Base-by-base conservation (phyloP, 106 monocot genomes). In the Dactylorhiza incarnata region DNA sequence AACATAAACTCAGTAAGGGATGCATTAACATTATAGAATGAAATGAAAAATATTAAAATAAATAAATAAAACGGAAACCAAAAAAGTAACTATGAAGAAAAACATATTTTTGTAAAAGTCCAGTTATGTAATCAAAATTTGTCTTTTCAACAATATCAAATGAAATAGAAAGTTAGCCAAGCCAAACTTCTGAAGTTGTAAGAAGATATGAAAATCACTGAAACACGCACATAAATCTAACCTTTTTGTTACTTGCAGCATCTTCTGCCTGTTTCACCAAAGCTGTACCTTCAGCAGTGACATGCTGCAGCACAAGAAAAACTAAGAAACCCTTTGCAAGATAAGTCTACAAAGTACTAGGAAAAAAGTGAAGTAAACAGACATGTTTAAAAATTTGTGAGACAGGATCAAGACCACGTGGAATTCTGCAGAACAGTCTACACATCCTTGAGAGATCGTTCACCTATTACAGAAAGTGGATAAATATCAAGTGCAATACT, bases 241-340 rank as follows among this genome's bases (percentile, higher is more conserved):
- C 88, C 88, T 86, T 91, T 80, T 88, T 91, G 55, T 86, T 91
- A 56, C 84, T 91, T 51, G 88, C 88, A 73, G 86, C 84, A 86
- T 91, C 91, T 84, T 88, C 88, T 13, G 91, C 91, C 76, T 88
- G 88, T 74, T 91, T 88, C 26, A 91, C 86, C 62, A 91, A 80
- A 15, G 82, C 80, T 49, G 84, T 88, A 58, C 91, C 91, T 76
- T 91, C 91, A 68, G 77, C 50, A 74, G 84, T 88, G 15, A 91
- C 88, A 88, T 91, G 88, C 91, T 91, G 80, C 58, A 84, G 49
- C 11, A 48, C n/a, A 70, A 49, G 49, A 23, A 72, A n/a, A 19
- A 46, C 22, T 9, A 47, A 72, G 49, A 72, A 22, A n/a, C 67
- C 6, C 72, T 71, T 48, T 16, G 6, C 9, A 72, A 71, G 2